Percentiles rank a stretch among this genome's conserved stretches.
Conservation (phyloP, 768 basidiomycete genomes). For the Hericium coralloides region DNA sequence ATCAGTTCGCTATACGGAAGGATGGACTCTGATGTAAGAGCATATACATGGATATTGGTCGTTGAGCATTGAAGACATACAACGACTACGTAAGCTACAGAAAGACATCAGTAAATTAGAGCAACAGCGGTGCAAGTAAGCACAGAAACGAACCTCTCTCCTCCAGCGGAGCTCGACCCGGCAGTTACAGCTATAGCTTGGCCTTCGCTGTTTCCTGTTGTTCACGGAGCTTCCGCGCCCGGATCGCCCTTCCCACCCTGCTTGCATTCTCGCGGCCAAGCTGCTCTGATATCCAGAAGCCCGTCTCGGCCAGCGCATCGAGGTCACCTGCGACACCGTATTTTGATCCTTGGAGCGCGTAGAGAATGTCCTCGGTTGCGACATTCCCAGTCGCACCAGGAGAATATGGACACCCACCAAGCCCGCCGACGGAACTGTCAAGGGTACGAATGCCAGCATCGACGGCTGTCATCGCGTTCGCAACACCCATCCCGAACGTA, state of each 20-base stretch:
- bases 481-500: constrained; percentile 77
- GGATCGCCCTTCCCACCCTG: constrained; percentile 65
- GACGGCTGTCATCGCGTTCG: constrained; percentile 67
- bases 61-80: too few species aligned
- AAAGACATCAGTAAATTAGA: too few species aligned
- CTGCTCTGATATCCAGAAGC: constrained; percentile 71
- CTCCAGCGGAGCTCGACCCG: too few species aligned
- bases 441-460: constrained; percentile 71
- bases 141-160: too few species aligned
- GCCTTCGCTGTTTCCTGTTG: constrained; percentile 14
- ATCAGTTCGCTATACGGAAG: too few species aligned
- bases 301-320: constrained; percentile 62
- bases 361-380: constrained; percentile 86
- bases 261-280: constrained; percentile 66
- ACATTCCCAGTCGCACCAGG: constrained; percentile 95
- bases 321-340: constrained; percentile 56
- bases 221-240: constrained; percentile 39
- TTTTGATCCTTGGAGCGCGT: constrained; percentile 61
- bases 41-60: too few species aligned
- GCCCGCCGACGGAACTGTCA: constrained; percentile 77
- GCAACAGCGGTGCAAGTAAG: too few species aligned
- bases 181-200: neutral
- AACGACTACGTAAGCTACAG: too few species aligned
- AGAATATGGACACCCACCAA: constrained; percentile 94
- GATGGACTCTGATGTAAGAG: too few species aligned